phyloP scores from a whole-genome alignment of 352 stramenopile genomes.

The Globisporangium paddicum region DNA sequence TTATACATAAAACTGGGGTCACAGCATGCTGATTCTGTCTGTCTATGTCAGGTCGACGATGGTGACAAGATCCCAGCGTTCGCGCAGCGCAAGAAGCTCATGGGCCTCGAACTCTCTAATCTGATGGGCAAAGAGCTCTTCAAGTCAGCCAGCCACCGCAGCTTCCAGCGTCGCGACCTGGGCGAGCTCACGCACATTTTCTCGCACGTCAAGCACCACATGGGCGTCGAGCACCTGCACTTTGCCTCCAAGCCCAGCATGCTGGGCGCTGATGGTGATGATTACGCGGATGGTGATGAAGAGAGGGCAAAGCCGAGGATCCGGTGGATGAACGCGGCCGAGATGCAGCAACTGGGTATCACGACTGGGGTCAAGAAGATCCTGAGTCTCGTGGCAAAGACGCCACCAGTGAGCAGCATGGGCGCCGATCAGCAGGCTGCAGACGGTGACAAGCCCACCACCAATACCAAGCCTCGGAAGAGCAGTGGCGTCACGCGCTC shows the following conservation, averaged over 20 bases:
- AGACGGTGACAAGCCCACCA: too few relatives aligned
- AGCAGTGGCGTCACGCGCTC: constrained; percentile 15
- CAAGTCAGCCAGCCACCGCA: constrained; percentile 12
- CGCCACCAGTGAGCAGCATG: background rate
- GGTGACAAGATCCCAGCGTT: constrained; percentile 62
- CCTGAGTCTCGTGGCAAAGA: constrained; percentile 42
- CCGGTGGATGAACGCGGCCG: constrained; percentile 68
- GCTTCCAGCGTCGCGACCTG: constrained; percentile 42
- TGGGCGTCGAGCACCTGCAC: constrained; percentile 84
- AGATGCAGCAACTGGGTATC: constrained; percentile 81
- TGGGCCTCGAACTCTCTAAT: constrained; percentile 32
- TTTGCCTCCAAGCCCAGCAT: constrained; percentile 30
- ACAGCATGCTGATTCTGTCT: background rate
- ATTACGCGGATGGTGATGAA: background rate
- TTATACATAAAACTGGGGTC: background rate
- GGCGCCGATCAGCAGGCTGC: background rate
- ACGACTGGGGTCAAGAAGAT: constrained; percentile 89
- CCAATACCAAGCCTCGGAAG: too few relatives aligned
- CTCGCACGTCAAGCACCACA: constrained; percentile 89
- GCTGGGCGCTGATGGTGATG: background rate
- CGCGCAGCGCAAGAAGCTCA: constrained; percentile 51
- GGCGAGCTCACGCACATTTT: constrained; percentile 86
- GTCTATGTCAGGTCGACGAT: constrained; percentile 35
- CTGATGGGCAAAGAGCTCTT: constrained; percentile 28
- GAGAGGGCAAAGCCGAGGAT: constrained; percentile 20